A percentile compares a stretch with the other conserved stretches of the same genome.
Evolutionary conservation across 2,329 filamentous ascomycete species (phyloP).

Genomic region (Aspergillus caelatus): DNA sequence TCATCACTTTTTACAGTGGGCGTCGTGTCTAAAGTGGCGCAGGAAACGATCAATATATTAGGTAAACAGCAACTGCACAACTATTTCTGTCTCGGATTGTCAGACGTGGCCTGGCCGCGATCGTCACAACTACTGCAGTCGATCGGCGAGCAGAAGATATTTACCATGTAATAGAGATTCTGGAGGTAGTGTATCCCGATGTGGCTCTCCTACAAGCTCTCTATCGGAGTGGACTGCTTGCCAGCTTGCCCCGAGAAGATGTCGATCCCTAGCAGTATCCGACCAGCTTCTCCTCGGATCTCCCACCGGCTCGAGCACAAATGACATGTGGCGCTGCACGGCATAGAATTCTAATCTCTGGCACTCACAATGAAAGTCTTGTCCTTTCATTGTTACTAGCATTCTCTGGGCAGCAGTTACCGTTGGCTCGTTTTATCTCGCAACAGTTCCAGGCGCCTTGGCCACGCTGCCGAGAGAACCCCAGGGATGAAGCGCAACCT

Average conservation of each 20-base stretch:
- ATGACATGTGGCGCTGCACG: not conserved
- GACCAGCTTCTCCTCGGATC: not conserved
- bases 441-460: slow-evolving; percentile 10
- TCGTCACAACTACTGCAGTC: not conserved
- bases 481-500: not conserved
- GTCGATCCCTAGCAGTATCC: not conserved
- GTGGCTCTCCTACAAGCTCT: not conserved
- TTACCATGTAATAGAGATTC: not conserved
- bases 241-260: not conserved
- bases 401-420: slow-evolving; percentile 6
- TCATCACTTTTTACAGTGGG: not conserved
- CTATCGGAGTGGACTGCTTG: not conserved
- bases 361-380: not conserved
- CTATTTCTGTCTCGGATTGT: not conserved
- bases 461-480: slow-evolving; percentile 5
- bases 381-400: not conserved
- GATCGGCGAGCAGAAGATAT: not conserved
- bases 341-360: not conserved
- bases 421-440: slow-evolving; percentile 13
- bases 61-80: not conserved
- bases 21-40: not conserved
- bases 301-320: not conserved
- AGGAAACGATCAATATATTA: slow-evolving; percentile 6
- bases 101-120: not conserved
- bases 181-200: not conserved